Conservation (phyloP, 2,329 filamentous ascomycete species). For the Curvularia sp. region DNA sequence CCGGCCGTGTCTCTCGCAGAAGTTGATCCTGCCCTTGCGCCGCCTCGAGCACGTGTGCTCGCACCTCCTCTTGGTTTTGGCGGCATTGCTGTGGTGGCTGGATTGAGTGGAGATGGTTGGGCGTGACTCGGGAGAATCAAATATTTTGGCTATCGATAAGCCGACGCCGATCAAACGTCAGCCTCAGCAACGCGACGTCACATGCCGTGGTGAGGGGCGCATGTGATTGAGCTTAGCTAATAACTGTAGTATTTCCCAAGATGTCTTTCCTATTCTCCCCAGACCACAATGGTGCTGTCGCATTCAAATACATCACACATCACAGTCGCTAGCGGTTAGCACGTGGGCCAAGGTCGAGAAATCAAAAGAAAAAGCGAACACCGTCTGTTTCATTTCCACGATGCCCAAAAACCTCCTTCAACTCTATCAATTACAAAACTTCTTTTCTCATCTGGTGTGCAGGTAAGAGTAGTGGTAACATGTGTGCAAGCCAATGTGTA, state of each 20-base stretch:
- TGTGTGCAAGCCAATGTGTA: constrained; percentile 44
- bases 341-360: neutral
- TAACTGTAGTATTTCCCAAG: neutral
- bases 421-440: constrained; percentile 38
- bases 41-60: constrained; percentile 31
- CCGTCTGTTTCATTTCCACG: constrained; percentile 18
- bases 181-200: constrained; percentile 15
- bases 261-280: neutral
- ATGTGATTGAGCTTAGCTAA: neutral
- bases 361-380: constrained; percentile 1
- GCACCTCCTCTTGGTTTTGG: constrained; percentile 40
- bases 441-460: constrained; percentile 21
- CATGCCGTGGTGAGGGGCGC: constrained; percentile 13
- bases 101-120: constrained; percentile 3
- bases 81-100: constrained; percentile 35
- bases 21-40: constrained; percentile 29
- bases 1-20: constrained; percentile 19
- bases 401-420: constrained; percentile 19
- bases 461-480: constrained; percentile 27
- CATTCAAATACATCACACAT: neutral
- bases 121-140: constrained; percentile 24
- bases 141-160: constrained; percentile 41
- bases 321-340: neutral
- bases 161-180: neutral
- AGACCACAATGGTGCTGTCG: too few species aligned